phyloP scores from a whole-genome alignment of 805 yeast genomes.

The Candida piceae region DNA sequence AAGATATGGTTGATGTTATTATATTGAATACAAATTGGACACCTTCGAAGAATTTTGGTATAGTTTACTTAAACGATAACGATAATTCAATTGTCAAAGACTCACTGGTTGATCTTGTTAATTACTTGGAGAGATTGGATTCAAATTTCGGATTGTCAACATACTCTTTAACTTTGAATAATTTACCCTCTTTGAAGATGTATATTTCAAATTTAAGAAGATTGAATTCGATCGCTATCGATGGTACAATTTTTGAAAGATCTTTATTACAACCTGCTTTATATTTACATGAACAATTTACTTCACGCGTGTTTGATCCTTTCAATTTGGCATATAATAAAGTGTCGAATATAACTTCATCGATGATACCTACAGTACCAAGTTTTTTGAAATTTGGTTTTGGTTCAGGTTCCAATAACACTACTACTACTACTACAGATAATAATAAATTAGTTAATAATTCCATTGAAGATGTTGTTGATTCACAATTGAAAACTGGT shows the following conservation, averaged over 20 bases:
- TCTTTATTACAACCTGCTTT: slow-evolving; percentile 26
- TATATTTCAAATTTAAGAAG: slow-evolving; percentile 16
- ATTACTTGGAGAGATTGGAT: slow-evolving; percentile 24
- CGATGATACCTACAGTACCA: slow-evolving; percentile 13
- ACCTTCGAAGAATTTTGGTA: slow-evolving; percentile 30
- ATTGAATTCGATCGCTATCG: slow-evolving; percentile 13
- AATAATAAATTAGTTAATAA: too few relatives aligned
- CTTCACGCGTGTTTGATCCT: slow-evolving; percentile 27
- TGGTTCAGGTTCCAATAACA: too few relatives aligned
- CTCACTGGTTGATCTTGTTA: slow-evolving; percentile 17
- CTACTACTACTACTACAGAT: too few relatives aligned
- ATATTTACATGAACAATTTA: slow-evolving; percentile 25
- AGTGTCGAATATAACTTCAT: slow-evolving; percentile 19
- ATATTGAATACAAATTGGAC: slow-evolving; percentile 27
- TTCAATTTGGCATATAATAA: slow-evolving; percentile 22
- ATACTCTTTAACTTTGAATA: slow-evolving; percentile 20
- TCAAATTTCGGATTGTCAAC: slow-evolving; percentile 23
- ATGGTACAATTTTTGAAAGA: slow-evolving; percentile 24
- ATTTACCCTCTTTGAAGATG: slow-evolving; percentile 22
- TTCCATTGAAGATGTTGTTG: slow-evolving; percentile 10
- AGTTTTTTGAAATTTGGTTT: slow-evolving; percentile 12
- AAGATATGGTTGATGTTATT: slow-evolving; percentile 17
- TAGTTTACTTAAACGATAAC: slow-evolving; percentile 17
- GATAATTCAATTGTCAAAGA: slow-evolving; percentile 16
- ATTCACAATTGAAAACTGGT: slow-evolving; percentile 15